phyloP scores from a whole-genome alignment of 305 asterid genomes.

The Striga hermonthica region DNA sequence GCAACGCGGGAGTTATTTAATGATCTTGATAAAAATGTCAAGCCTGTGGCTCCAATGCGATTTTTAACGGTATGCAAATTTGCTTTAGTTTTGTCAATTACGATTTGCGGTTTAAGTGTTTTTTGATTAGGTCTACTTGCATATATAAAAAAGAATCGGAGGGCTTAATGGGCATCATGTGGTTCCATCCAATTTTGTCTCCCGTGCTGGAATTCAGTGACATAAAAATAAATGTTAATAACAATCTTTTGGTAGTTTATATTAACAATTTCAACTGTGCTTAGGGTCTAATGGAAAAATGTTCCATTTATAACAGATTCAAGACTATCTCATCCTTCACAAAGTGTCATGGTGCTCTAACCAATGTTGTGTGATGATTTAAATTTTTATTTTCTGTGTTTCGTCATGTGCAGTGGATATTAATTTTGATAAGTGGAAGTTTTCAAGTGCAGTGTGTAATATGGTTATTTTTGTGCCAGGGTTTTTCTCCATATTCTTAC shows the following conservation, averaged over 20 bases:
- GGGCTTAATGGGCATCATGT: neutral
- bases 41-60: constrained; percentile 92
- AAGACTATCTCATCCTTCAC: constrained; percentile 1
- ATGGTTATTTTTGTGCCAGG: neutral
- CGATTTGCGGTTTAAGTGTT: neutral
- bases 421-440: neutral
- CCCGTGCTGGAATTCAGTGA: neutral
- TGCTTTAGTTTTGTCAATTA: constrained; percentile 25
- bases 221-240: neutral
- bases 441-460: neutral
- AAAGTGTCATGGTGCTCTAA: constrained; percentile 7
- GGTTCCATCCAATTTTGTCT: constrained; percentile 16
- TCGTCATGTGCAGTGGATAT: neutral
- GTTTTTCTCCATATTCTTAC: neutral
- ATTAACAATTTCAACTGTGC: neutral
- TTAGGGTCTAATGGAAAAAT: neutral
- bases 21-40: constrained; percentile 82
- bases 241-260: constrained; percentile 9
- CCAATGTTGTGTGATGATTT: neutral
- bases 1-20: constrained; percentile 86
- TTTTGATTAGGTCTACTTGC: constrained; percentile 23
- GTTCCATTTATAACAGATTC: neutral
- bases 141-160: constrained; percentile 24
- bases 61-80: constrained; percentile 72
- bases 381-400: neutral